Evolutionary conservation across 164 flowering plant species (phyloP), one percentile per base, ranked within the genome.

Genomic region (Nymphaea colorata): DNA sequence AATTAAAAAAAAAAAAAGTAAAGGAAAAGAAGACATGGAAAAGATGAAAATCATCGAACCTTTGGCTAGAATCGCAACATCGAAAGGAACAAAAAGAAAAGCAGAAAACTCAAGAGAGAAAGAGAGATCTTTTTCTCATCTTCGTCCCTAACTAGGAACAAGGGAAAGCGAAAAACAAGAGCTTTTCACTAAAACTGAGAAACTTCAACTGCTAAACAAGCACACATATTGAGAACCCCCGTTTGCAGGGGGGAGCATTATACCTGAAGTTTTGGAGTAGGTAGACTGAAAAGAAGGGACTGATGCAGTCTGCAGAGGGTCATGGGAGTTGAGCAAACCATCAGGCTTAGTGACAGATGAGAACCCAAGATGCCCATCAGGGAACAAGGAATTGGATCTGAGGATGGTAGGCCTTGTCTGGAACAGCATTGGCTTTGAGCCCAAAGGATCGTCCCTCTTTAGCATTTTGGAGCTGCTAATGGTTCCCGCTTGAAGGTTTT

Each of bases 201-300:
- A 25, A 25, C 36, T 25, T 25, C 36, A 1, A 25, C 36, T 25
- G 36, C 36, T 25, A 25, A 25, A 25, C 36, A 25, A 25, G 36
- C 36, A 25, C 36, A 25, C 36, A 25, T 25, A 25, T 25, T 25
- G 36, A 25, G 36, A 25, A 25, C 36, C 36, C 36, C 1, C 36
- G 36, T 25, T 25, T 25, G 36, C 36, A 25, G 55, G 12, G 12
- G 3, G 55, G 11, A 10, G 4, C 8, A 8, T 15, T 51, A 51
- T 51, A 51, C 95, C 95, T 86, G 91, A 18, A 71, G 70, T 82
- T 73, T 81, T 86, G 74, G 68, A 42, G 64, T 74, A 81, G 57
- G 80, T 63, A 5, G 78, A 53, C 6, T 81, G 43, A 41, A 72
- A 77, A 65, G 70, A 76, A 68, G 70, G 75, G 71, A 75, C 77